Evolutionary conservation across 1,284 basidiomycete genomes (phyloP), one percentile per base, ranked within the genome.

Genomic region (Trametes sp.): DNA sequence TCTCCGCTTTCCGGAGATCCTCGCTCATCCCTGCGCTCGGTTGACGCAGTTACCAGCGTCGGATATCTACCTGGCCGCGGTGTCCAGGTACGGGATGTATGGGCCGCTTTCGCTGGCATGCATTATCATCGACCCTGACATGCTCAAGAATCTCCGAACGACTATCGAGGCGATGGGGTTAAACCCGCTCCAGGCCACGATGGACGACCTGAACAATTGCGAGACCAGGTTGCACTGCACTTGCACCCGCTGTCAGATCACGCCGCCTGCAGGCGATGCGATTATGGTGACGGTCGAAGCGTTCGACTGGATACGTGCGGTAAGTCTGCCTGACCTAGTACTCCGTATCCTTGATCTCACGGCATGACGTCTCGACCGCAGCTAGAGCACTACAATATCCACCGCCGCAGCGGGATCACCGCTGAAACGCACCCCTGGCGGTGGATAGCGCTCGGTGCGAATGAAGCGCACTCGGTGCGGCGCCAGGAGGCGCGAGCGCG

Each of bases 271-370:
- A 9, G 11, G 11, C 7, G 48, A 13, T 19, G 8, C 10, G 21
- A 10, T 21, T 10, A 21, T 23, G 13, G 19, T 29, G 8, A 1
- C n/a, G 29, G 48, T 46, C n/a, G 33, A 51, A 23, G 49, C 33
- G 49, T 51, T 51, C 10, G 49, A 51, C 33, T 51, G 49, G 49
- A 16, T 51, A 33, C 49, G 49, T 23, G 49, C 49, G 29, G 49
- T 51, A 13, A 35, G 49, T 51, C 5, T 31, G 4, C 24, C 24
- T 4, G 5, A 28, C 13, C 5, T n/a, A n/a, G n/a, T n/a, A n/a
- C n/a, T 28, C 2, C n/a, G n/a, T n/a, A n/a, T n/a, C n/a, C n/a
- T n/a, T n/a, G n/a, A n/a, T n/a, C n/a, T n/a, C n/a, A n/a, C n/a
- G n/a, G n/a, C n/a, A n/a, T n/a, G n/a, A n/a, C n/a, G n/a, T n/a